Percentiles rank a stretch among this genome's conserved stretches.
phyloP scores from a whole-genome alignment of 768 basidiomycete species.

The Suillus placidus region DNA sequence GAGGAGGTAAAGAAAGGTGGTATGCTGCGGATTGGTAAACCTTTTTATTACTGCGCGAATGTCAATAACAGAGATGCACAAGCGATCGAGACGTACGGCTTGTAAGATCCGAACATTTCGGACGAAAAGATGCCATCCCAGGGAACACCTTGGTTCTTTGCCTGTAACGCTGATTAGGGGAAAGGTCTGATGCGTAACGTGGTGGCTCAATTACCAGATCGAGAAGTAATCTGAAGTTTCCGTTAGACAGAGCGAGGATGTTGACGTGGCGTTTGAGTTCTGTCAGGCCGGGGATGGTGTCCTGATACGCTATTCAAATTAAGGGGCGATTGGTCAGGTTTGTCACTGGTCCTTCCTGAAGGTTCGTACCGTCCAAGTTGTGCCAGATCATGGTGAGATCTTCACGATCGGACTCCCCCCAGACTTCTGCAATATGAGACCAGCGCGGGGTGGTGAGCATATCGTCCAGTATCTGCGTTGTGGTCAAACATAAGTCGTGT shows the following conservation, averaged over 20 bases:
- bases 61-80: not conserved
- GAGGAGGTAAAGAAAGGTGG: constrained; percentile 48
- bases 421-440: constrained; percentile 47
- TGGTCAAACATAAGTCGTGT: not conserved
- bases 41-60: constrained; percentile 38
- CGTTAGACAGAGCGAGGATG: constrained; percentile 62
- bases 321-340: not conserved
- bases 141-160: constrained; percentile 60
- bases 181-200: not conserved
- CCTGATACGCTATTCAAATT: constrained; percentile 53
- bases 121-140: constrained; percentile 67
- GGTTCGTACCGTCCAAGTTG: constrained; percentile 48
- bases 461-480: constrained; percentile 53
- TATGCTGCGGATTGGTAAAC: constrained; percentile 52
- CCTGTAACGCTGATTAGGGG: constrained; percentile 37
- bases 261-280: constrained; percentile 53
- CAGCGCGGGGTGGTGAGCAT: constrained; percentile 55
- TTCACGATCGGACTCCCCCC: constrained; percentile 46
- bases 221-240: constrained; percentile 59
- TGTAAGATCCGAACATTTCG: constrained; percentile 63
- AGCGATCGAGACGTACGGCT: constrained; percentile 51
- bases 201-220: constrained; percentile 51
- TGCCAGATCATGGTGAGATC: constrained; percentile 62
- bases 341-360: not conserved
- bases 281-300: constrained; percentile 50